Percentiles rank a stretch among this genome's conserved stretches.
phyloP scores from a whole-genome alignment of 176 grass and related monocot species.

The Eremochloa ophiuroides region DNA sequence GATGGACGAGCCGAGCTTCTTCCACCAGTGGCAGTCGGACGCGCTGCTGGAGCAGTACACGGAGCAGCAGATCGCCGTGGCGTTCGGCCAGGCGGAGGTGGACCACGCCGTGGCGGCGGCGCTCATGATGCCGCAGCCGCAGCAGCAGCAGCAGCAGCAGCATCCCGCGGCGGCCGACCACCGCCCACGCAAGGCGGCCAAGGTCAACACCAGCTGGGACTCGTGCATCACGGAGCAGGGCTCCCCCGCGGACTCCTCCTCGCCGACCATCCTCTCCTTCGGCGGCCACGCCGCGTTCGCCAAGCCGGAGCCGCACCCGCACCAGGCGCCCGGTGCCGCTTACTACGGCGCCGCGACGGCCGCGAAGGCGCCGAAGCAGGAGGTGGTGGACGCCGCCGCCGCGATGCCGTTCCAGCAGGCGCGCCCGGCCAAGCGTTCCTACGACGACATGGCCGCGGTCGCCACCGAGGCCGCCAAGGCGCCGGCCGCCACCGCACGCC shows the following conservation, averaged over 20 bases:
- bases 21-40: conserved; percentile 85
- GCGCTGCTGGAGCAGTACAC: conserved; percentile 61
- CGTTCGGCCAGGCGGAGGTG: conserved; percentile 52
- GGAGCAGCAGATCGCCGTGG: conserved; percentile 73
- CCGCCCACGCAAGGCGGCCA: conserved; percentile 51
- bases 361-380: conserved; percentile 53
- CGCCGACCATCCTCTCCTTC: conserved; percentile 90
- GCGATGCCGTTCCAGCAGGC: conserved; percentile 9
- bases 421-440: conserved; percentile 47
- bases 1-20: conserved; percentile 74
- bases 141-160: conserved; percentile 23
- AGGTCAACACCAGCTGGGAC: conserved; percentile 69
- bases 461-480: conserved; percentile 7
- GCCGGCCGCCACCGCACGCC: conserved; percentile 19
- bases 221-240: conserved; percentile 91
- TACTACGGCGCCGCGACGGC: conserved; percentile 21
- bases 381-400: conserved; percentile 38
- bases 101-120: conserved; percentile 16
- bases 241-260: conserved; percentile 52
- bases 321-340: neutral
- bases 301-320: neutral
- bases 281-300: conserved; percentile 33
- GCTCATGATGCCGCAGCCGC: neutral
- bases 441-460: conserved; percentile 42
- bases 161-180: conserved; percentile 12